Conservation (phyloP, 345 rosid genomes). For the Stellera chamaejasme region DNA sequence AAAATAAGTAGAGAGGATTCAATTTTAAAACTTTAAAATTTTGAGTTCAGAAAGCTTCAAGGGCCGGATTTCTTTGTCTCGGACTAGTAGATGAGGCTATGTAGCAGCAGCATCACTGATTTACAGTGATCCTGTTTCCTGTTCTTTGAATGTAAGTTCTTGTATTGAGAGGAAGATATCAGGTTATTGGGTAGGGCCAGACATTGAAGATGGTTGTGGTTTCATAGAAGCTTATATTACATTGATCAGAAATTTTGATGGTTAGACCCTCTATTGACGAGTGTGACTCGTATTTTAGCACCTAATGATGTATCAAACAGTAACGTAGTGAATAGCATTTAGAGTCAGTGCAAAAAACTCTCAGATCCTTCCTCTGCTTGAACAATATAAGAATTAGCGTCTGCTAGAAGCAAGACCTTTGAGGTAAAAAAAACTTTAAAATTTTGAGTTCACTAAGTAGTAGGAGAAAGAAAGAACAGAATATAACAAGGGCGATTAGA, state of each 20-base stretch:
- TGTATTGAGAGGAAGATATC: constrained; percentile 22
- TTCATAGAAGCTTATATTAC: constrained; percentile 46
- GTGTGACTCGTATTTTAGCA: constrained; percentile 7
- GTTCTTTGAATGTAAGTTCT: constrained; percentile 25
- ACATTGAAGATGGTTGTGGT: constrained; percentile 73
- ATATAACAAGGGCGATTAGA: too few species aligned
- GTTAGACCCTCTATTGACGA: neutral
- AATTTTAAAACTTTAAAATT: too few species aligned
- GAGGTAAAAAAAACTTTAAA: too few species aligned
- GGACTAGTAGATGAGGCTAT: constrained; percentile 6
- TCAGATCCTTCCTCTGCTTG: constrained; percentile 1
- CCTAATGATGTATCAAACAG: constrained; percentile 11
- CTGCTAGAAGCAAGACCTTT: too few species aligned
- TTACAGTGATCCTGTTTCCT: constrained; percentile 23
- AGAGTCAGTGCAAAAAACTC: neutral
- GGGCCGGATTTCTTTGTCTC: constrained; percentile 6
- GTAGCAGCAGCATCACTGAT: constrained; percentile 9
- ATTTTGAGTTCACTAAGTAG: too few species aligned
- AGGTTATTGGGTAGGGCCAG: constrained; percentile 77
- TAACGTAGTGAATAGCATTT: constrained; percentile 7
- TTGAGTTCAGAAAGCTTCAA: constrained; percentile 14
- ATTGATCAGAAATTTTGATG: constrained; percentile 27
- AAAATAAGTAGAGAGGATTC: too few species aligned
- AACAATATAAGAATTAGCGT: neutral
- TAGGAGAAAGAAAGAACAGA: too few species aligned